Conservation (phyloP, 2,329 filamentous ascomycete species). For the Aureobasidium pullulans region DNA sequence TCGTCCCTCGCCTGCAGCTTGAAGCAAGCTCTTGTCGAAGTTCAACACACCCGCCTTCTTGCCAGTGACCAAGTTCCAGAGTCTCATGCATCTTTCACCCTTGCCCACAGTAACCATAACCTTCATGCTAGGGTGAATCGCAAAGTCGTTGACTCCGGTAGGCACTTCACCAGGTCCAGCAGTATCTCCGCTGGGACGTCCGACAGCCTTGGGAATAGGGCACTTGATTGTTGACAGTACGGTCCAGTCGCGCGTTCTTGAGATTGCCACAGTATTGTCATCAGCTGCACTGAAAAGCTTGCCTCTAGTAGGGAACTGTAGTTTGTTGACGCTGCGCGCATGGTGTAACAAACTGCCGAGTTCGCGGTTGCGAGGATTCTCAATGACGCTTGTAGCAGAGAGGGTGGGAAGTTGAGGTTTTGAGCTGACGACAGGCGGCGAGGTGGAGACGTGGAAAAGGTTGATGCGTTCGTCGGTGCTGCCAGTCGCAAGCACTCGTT, state of each 20-base stretch:
- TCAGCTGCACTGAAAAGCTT: constrained; percentile 86
- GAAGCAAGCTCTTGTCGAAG: constrained; percentile 66
- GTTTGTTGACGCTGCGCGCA: constrained; percentile 67
- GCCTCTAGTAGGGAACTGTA: constrained; percentile 75
- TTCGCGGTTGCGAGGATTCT: constrained; percentile 82
- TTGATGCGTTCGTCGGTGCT: constrained; percentile 93
- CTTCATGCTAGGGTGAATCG: constrained; percentile 93
- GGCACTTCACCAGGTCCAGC: constrained; percentile 73
- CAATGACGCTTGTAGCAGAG: constrained; percentile 64
- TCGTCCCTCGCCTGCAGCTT: constrained; percentile 67
- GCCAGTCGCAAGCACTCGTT: constrained; percentile 82
- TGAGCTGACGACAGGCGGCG: constrained; percentile 51
- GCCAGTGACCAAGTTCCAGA: constrained; percentile 95
- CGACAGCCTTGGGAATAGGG: constrained; percentile 71
- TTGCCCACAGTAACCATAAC: constrained; percentile 89
- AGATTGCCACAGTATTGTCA: constrained; percentile 85
- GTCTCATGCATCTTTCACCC: constrained; percentile 81
- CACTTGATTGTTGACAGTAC: constrained; percentile 82
- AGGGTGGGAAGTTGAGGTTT: constrained; percentile 51
- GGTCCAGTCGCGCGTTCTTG: constrained; percentile 81
- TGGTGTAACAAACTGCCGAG: constrained; percentile 84
- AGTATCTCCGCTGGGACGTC: constrained; percentile 83
- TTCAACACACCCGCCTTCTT: constrained; percentile 91
- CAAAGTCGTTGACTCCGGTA: constrained; percentile 88
- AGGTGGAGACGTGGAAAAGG: constrained; percentile 73